Conservation (phyloP, 164 flowering plant genomes). For the Annona squamosa region DNA sequence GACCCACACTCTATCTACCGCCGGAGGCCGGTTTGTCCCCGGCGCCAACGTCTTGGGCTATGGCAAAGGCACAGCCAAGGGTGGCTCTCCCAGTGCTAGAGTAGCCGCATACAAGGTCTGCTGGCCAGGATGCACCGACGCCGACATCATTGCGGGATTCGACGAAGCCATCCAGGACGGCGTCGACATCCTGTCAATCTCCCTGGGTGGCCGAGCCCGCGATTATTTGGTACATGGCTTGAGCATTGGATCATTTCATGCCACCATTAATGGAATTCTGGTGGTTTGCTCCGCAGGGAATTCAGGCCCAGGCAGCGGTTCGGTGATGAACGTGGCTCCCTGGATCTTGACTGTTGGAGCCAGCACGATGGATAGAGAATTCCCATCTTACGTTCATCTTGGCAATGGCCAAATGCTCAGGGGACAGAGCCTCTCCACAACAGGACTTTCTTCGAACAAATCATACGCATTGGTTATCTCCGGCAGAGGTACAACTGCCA, state of each 20-base stretch:
- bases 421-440: conserved; percentile 59
- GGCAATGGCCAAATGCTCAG: conserved; percentile 23
- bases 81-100: no score
- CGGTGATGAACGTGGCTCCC: conserved; percentile 6
- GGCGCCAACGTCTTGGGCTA: no score
- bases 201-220: not conserved
- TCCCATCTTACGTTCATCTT: conserved; percentile 2
- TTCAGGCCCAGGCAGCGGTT: not conserved
- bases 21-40: no score
- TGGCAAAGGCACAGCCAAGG: no score
- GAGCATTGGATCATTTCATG: conserved; percentile 1
- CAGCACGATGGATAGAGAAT: conserved; percentile 7
- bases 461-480: conserved; percentile 28
- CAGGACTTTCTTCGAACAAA: conserved; percentile 21
- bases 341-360: conserved; percentile 10
- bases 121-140: not conserved
- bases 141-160: not conserved
- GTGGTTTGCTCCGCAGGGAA: conserved; percentile 8
- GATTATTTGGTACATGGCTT: not conserved
- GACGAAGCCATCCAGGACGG: not conserved
- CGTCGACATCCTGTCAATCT: not conserved
- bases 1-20: no score
- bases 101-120: no score
- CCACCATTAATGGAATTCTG: not conserved
- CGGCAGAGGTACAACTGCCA: conserved; percentile 21